Percentiles rank a stretch among this genome's conserved stretches.
phyloP scores from a whole-genome alignment of 1,284 basidiomycete genomes.

The Pseudozyma tsukubaensis region DNA sequence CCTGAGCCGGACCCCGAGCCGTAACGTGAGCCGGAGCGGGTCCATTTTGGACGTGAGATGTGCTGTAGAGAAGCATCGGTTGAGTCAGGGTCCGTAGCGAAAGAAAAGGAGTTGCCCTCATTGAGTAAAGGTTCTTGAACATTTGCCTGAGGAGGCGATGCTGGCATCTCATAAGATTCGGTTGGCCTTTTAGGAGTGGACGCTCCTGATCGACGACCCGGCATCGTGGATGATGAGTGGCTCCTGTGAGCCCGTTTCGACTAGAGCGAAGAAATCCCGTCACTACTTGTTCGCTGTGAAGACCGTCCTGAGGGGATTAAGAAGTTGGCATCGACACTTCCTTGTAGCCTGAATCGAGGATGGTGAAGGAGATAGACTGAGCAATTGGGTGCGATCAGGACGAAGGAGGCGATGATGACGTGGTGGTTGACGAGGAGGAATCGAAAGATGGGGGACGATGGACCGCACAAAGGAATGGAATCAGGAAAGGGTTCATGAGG shows the following conservation, averaged over 20 bases:
- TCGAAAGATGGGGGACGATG: background rate
- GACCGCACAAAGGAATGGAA: background rate
- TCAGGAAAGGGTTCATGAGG: background rate
- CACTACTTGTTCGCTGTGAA: background rate
- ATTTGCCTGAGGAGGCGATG: constrained; percentile 18
- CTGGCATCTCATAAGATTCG: constrained; percentile 30
- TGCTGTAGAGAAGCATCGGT: constrained; percentile 26
- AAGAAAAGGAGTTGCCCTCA: constrained; percentile 17
- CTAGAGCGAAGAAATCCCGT: background rate
- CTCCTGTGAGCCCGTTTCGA: background rate
- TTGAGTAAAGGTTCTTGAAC: constrained; percentile 30
- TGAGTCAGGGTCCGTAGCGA: constrained; percentile 17
- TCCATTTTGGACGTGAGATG: constrained; percentile 24
- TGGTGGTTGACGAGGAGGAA: background rate
- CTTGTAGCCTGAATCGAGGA: no score
- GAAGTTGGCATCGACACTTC: no score
- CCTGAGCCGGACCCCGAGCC: background rate
- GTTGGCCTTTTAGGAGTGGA: constrained; percentile 5
- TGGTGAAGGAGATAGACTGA: background rate
- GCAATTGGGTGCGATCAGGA: background rate
- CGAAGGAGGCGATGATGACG: background rate
- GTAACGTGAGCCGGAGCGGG: constrained; percentile 23
- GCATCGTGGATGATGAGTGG: constrained; percentile 5
- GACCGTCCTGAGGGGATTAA: no score
- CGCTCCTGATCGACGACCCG: constrained; percentile 11